phyloP scores from a whole-genome alignment of 2,329 filamentous ascomycete genomes.

The Helotiales sp. region DNA sequence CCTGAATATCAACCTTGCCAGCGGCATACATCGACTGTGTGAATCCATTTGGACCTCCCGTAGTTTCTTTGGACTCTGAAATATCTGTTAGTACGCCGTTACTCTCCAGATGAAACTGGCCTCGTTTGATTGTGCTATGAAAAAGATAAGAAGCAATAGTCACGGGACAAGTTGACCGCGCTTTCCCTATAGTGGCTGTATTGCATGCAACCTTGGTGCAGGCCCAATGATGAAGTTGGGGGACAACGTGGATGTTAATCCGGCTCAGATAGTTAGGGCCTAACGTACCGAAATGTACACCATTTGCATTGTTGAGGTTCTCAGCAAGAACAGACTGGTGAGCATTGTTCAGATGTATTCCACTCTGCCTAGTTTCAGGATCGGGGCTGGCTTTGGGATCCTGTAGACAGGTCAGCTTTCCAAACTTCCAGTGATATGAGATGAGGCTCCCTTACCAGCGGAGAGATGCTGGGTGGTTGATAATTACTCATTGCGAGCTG shows the following conservation, averaged over 20 bases:
- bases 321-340: conserved; percentile 6
- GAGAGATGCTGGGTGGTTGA: no score
- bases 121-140: no score
- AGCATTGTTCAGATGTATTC: neutral
- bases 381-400: neutral
- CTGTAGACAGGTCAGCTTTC: no score
- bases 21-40: conserved; percentile 2
- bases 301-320: conserved; percentile 1
- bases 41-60: neutral
- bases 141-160: no score
- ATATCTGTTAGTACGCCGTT: neutral
- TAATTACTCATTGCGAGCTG: no score
- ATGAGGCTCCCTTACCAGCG: neutral
- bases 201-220: no score
- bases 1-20: neutral
- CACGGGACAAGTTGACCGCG: no score
- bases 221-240: no score
- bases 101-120: no score
- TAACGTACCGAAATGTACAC: conserved; percentile 4
- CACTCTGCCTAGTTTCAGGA: neutral
- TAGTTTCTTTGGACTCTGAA: neutral
- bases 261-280: no score
- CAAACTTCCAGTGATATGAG: neutral
- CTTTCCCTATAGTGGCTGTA: no score
- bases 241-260: no score